Conservation (phyloP, 495 filamentous ascomycete species). For the Xylaria venustula region DNA sequence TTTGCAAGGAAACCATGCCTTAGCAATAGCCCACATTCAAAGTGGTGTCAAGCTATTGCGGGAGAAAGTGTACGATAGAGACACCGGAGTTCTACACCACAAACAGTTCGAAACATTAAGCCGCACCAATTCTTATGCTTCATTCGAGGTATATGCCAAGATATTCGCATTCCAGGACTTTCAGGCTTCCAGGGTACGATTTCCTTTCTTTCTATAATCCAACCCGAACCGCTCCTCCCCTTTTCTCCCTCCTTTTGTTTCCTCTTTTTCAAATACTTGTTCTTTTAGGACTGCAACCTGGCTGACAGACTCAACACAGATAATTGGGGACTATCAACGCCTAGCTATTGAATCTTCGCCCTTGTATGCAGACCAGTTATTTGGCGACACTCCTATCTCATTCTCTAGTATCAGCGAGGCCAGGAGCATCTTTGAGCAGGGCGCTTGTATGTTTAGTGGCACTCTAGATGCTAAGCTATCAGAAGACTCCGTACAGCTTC, state of each 20-base stretch:
- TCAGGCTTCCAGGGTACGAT: conserved; percentile 1
- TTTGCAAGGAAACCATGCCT: conserved; percentile 12
- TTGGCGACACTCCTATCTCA: conserved; percentile 2
- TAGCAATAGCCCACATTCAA: conserved; percentile 9
- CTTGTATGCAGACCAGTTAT: neutral
- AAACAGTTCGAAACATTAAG: neutral
- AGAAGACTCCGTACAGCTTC: conserved; percentile 1
- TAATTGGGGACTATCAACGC: conserved; percentile 1
- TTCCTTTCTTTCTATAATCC: no score
- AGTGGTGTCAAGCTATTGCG: conserved; percentile 13
- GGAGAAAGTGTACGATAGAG: conserved; percentile 5
- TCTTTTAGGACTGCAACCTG: neutral
- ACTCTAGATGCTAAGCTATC: conserved; percentile 11
- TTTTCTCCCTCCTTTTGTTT: neutral
- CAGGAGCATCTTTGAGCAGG: conserved; percentile 6
- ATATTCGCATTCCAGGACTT: conserved; percentile 9
- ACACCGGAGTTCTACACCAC: neutral
- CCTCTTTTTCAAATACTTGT: neutral
- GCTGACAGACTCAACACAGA: neutral
- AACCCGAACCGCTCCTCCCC: no score
- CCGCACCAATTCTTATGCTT: conserved; percentile 9
- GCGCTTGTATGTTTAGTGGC: conserved; percentile 12
- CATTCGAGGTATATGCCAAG: conserved; percentile 4
- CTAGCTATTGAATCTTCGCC: neutral
- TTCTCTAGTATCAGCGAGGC: conserved; percentile 13